Evolutionary conservation across 75 land plant species (phyloP).

Genomic region (Cupressus sempervirens): DNA sequence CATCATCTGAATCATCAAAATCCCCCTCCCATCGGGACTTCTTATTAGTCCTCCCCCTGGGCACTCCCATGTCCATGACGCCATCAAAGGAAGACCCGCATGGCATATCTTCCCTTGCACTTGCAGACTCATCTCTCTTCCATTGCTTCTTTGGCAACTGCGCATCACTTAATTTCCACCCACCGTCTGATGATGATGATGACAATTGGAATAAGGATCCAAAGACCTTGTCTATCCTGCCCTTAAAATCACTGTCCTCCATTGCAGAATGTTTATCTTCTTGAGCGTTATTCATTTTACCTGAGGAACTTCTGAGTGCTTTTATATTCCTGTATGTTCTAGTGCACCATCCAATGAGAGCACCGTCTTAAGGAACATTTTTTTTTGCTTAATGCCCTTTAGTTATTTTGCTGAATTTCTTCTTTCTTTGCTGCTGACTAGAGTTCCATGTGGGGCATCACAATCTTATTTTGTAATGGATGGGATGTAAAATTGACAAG

Average conservation of each 20-base stretch:
- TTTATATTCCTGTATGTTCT: too few relatives aligned
- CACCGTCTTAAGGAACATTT: neutral
- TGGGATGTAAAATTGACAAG: too few relatives aligned
- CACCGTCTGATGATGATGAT: slow-evolving; percentile 9
- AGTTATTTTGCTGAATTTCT: too few relatives aligned
- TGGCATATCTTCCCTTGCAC: slow-evolving; percentile 15
- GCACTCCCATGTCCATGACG: slow-evolving; percentile 2
- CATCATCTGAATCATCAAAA: slow-evolving; percentile 20
- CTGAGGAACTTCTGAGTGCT: neutral
- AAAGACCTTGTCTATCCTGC: slow-evolving; percentile 65
- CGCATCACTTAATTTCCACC: slow-evolving; percentile 49
- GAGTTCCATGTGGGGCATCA: too few relatives aligned
- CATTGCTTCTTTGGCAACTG: slow-evolving; percentile 40
- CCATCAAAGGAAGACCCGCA: slow-evolving; percentile 17
- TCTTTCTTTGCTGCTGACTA: too few relatives aligned
- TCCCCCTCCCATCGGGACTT: neutral
- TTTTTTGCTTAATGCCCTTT: neutral
- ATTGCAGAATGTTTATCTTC: slow-evolving; percentile 15
- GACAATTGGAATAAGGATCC: slow-evolving; percentile 36
- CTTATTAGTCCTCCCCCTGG: neutral
- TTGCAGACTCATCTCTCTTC: slow-evolving; percentile 27
- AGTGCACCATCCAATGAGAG: too few relatives aligned
- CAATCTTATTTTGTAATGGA: too few relatives aligned
- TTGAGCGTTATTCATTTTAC: neutral
- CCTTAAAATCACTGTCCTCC: slow-evolving; percentile 52